These are phyloP conservation scores for Beauveria varroae DNA, from an alignment of 2,329 filamentous ascomycete species.

Conservation along the genomic window DNA sequence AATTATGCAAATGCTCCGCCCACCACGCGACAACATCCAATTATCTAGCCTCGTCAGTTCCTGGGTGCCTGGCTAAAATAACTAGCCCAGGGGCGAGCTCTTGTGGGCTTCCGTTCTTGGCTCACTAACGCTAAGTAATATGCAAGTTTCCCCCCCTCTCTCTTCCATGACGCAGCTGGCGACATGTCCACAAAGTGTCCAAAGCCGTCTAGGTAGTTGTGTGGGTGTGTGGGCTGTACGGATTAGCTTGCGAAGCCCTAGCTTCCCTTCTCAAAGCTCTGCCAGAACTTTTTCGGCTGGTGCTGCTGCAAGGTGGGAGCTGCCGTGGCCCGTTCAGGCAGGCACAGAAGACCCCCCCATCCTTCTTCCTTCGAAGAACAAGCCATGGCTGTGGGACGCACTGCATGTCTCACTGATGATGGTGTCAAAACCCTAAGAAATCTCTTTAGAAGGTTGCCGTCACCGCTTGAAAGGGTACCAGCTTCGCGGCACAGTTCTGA, in stretches of 20 bases:
- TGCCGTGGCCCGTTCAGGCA: background rate
- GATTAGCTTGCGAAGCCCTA: background rate
- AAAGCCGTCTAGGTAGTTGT: background rate
- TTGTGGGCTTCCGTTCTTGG: background rate
- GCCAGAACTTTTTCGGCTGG: background rate
- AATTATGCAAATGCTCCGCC: conserved; percentile 1
- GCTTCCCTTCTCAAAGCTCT: background rate
- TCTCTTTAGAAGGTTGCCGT: background rate
- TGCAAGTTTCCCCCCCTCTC: background rate
- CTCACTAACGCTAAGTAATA: background rate
- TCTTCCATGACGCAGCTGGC: background rate
- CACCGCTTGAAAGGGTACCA: background rate
- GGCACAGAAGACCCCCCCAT: background rate
- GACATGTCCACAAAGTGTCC: background rate
- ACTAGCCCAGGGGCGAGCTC: background rate
- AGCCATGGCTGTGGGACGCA: background rate
- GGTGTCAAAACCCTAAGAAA: background rate
- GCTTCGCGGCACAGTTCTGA: background rate
- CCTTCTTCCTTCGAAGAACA: background rate
- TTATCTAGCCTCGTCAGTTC: background rate
- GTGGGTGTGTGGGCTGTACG: background rate
- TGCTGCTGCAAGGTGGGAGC: background rate
- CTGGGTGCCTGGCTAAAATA: background rate
- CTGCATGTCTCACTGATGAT: conserved; percentile 1
- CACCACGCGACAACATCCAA: conserved; percentile 8